Evolutionary conservation across 306 rosid genomes (phyloP).

Genomic region (Citrullus mucosospermus): DNA sequence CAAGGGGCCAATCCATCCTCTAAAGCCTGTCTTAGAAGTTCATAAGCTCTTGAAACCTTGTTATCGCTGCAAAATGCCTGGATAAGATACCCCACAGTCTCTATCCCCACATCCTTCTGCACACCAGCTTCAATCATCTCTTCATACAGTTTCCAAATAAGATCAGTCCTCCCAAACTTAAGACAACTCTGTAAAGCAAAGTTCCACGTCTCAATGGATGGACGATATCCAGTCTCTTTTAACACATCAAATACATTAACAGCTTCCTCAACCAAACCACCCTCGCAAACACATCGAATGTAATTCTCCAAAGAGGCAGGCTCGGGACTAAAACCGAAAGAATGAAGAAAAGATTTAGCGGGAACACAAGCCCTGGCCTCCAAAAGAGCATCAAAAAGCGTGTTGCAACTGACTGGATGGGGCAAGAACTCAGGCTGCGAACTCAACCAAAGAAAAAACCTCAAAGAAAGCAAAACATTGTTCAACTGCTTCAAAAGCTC

Average conservation of each 20-base stretch:
- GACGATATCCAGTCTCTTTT: conserved; percentile 33
- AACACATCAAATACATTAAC: conserved; percentile 27
- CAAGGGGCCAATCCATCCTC: conserved; percentile 39
- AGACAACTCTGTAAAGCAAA: conserved; percentile 35
- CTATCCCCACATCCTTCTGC: conserved; percentile 25
- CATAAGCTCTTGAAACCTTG: conserved; percentile 35
- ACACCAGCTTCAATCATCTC: conserved; percentile 46
- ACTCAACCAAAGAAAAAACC: conserved; percentile 60
- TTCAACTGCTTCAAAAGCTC: conserved; percentile 39
- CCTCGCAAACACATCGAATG: conserved; percentile 27
- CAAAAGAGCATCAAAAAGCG: conserved; percentile 40
- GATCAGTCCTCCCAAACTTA: conserved; percentile 36
- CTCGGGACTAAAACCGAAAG: conserved; percentile 29
- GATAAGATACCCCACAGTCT: conserved; percentile 49
- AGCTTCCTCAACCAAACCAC: conserved; percentile 51
- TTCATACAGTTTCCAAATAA: conserved; percentile 53
- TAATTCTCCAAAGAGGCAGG: conserved; percentile 42
- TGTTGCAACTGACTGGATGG: conserved; percentile 28
- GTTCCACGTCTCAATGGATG: conserved; percentile 44
- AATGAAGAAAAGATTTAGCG: conserved; percentile 37
- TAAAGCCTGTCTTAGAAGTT: conserved; percentile 46
- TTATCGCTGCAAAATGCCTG: conserved; percentile 44
- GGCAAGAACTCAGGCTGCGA: conserved; percentile 36
- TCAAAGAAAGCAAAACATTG: conserved; percentile 45
- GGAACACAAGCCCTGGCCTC: conserved; percentile 46